A percentile compares a stretch with the other conserved stretches of the same genome.
Evolutionary conservation across 257 asterid genomes (phyloP).

Genomic region (Solanum medicagineum): DNA sequence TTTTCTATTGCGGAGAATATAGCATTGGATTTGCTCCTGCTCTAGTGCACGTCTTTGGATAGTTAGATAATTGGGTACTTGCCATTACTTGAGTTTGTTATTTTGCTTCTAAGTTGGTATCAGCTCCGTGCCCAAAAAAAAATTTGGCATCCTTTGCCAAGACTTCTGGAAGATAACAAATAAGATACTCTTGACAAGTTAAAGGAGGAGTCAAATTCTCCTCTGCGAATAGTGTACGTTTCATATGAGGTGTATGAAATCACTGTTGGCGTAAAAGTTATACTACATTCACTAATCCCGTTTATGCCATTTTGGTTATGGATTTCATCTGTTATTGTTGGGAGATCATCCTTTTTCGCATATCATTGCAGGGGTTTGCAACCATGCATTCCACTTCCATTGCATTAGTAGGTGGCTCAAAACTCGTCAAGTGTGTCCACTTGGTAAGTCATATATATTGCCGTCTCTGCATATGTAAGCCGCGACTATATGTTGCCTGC

Average conservation of each 20-base stretch:
- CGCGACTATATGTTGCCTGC: not conserved
- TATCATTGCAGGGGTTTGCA: slow-evolving; percentile 64
- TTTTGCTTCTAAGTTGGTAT: not conserved
- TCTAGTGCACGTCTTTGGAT: not conserved
- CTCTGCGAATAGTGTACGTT: not conserved
- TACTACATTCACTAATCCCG: not conserved
- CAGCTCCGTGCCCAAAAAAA: not conserved
- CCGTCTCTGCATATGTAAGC: not conserved
- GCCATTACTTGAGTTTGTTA: not conserved
- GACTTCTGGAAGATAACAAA: not conserved
- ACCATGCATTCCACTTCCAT: slow-evolving; percentile 97
- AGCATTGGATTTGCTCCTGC: not conserved
- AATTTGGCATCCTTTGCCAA: not conserved
- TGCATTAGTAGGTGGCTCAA: slow-evolving; percentile 99
- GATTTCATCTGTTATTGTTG: not conserved
- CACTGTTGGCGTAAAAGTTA: not conserved
- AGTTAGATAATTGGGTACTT: not conserved
- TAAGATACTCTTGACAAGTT: not conserved
- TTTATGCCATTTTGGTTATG: not conserved
- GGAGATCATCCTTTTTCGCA: not conserved
- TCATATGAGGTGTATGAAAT: not conserved
- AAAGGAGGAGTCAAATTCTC: not conserved
- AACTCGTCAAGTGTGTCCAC: slow-evolving; percentile 96
- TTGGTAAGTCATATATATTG: slow-evolving; percentile 34
- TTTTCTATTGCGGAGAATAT: not conserved